These are phyloP conservation scores for Anisogramma anomala DNA, from an alignment of 2,329 filamentous ascomycete genomes.

Conservation along the genomic window DNA sequence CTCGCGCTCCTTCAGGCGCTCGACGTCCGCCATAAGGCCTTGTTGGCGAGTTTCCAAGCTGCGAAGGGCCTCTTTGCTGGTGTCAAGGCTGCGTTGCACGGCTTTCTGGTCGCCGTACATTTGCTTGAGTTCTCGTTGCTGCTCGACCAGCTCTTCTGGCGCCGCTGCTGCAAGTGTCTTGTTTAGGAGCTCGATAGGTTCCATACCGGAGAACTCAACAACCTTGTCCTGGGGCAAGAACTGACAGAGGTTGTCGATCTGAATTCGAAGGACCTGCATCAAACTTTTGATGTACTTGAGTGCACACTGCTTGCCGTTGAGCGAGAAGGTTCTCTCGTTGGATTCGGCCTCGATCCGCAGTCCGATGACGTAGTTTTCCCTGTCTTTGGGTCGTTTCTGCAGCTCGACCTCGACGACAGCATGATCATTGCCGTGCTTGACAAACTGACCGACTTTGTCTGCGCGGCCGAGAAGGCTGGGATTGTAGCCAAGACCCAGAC, in stretches of 20 bases:
- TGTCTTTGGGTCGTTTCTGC: slow-evolving; percentile 47
- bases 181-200: slow-evolving; percentile 66
- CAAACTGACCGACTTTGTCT: slow-evolving; percentile 75
- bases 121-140: slow-evolving; percentile 63
- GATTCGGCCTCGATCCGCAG: slow-evolving; percentile 71
- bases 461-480: slow-evolving; percentile 76
- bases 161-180: slow-evolving; percentile 86
- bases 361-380: slow-evolving; percentile 59
- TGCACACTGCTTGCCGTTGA: slow-evolving; percentile 55
- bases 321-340: slow-evolving; percentile 66
- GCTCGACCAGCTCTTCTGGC: slow-evolving; percentile 64
- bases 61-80: slow-evolving; percentile 50
- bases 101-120: slow-evolving; percentile 59
- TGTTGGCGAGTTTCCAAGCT: slow-evolving; percentile 63
- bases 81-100: slow-evolving; percentile 44
- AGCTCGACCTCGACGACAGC: slow-evolving; percentile 88
- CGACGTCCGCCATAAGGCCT: slow-evolving; percentile 68
- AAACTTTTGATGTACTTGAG: slow-evolving; percentile 57
- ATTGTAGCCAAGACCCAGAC: slow-evolving; percentile 76
- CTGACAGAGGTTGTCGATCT: slow-evolving; percentile 95
- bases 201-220: slow-evolving; percentile 79
- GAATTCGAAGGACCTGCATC: slow-evolving; percentile 66
- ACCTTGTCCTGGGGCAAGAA: slow-evolving; percentile 95
- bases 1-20: slow-evolving; percentile 66
- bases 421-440: slow-evolving; percentile 73